Percentiles rank a stretch among this genome's conserved stretches.
These are phyloP conservation scores for Musa itinerans DNA, from an alignment of 176 grass and related monocot genomes.

Conservation along the genomic window DNA sequence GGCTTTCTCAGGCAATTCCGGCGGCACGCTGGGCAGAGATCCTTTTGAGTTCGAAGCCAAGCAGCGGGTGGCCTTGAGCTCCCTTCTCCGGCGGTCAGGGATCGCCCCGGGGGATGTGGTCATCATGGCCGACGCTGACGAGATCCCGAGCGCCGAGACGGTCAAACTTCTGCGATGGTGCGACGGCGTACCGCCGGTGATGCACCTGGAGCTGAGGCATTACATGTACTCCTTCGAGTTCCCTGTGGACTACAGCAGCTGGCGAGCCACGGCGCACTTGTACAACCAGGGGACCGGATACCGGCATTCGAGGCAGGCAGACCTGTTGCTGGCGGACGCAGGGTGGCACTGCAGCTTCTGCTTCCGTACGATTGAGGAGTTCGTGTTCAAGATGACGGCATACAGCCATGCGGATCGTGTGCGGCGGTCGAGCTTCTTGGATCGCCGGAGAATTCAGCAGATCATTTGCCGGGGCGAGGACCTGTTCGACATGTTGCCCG, in stretches of 20 bases:
- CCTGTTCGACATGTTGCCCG: slow-evolving; percentile 91
- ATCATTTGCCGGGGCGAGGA: slow-evolving; percentile 84
- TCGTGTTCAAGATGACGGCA: slow-evolving; percentile 89
- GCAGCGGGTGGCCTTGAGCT: slow-evolving; percentile 56
- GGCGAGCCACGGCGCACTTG: slow-evolving; percentile 67
- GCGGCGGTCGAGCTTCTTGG: slow-evolving; percentile 44
- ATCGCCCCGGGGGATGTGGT: slow-evolving; percentile 62
- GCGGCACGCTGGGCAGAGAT: slow-evolving; percentile 14
- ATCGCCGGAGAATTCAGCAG: slow-evolving; percentile 66
- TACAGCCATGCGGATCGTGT: slow-evolving; percentile 91
- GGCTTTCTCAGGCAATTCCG: slow-evolving; percentile 36
- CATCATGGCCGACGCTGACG: slow-evolving; percentile 94
- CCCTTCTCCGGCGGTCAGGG: slow-evolving; percentile 55
- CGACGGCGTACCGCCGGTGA: slow-evolving; percentile 71
- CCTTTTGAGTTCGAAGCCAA: slow-evolving; percentile 63
- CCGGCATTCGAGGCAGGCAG: slow-evolving; percentile 66
- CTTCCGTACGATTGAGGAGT: slow-evolving; percentile 75
- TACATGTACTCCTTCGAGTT: slow-evolving; percentile 97
- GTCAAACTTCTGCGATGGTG: slow-evolving; percentile 88
- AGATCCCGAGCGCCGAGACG: slow-evolving; percentile 76
- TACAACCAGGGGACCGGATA: slow-evolving; percentile 51
- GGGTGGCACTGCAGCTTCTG: slow-evolving; percentile 99
- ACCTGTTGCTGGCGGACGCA: slow-evolving; percentile 64
- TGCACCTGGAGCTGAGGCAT: slow-evolving; percentile 87
- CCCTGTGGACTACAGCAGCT: slow-evolving; percentile 67